Evolutionary conservation across 179 eudicot genomes (phyloP), one percentile per base, ranked within the genome.

Genomic region (Corrigiola litoralis): DNA sequence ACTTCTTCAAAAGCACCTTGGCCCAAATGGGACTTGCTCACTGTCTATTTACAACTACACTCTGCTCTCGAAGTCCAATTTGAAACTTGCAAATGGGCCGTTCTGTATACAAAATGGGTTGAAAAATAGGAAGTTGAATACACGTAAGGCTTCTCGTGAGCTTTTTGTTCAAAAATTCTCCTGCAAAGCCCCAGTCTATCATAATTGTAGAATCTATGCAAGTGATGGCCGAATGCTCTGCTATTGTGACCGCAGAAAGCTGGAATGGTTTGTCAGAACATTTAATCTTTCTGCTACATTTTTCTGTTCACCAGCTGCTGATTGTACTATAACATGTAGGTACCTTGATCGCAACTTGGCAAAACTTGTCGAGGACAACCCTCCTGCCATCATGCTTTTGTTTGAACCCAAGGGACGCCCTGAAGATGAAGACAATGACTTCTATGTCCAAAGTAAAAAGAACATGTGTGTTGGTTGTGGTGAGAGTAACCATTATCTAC

Each of bases 401-500:
- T 95, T 95, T 74, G 97, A 95, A 78, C 97, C 99, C 47, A 95
- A 95, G 78, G 99, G 97, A 50, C 92, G 95, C 28, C 99, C 99
- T 11, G 99, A 88, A 81, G 99, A 95, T 71, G 99, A 88, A 74
- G 99, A 78, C 64, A 94, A 94, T 73, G 90, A 86, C 70, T 91
- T 91, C 67, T 95, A 95, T 72, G 79, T 86, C 51, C 97, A 91
- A 60, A 88, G 96, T 77, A 95, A 95, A 85, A 95, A 82, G 79
- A 95, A 95, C 74, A 81, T 95, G 71, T 95, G 99, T 73, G 99
- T 95, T 51, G 82, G 99, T 29, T 91, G 99, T 77, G 99, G 99
- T 61, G 99, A 86, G 82, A 87, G 82, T 64, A 86, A 83, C 70
- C 99, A 95, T 85, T 94, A 95, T 71, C 51, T 90, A 71, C 88